Evolutionary conservation across 2,329 filamentous ascomycete species (phyloP), one percentile per base, ranked within the genome.

Genomic region (Metarhizium anisopliae): DNA sequence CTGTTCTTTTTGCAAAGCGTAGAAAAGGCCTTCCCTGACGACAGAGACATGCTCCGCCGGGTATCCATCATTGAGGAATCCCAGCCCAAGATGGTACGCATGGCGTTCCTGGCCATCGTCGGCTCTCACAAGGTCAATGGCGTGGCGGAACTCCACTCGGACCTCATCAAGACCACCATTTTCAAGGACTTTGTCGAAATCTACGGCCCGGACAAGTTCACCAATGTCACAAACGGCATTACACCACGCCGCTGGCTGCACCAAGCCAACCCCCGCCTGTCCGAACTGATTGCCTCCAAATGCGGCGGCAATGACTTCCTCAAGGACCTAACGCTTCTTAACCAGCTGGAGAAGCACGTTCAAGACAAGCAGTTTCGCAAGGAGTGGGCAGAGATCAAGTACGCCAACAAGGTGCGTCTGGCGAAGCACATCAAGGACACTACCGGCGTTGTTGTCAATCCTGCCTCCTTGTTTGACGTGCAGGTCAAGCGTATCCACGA

Each of bases 401-500:
- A 88, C 62, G 88, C 87, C 66, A 97, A 97, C 82, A 99, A 99
- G 75, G 84, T 95, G 58, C 86, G 89, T 52, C 82, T 99, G 55
- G 92, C 94, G 49, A 88, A 91, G 70, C 89, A 94, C 71, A 96
- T 99, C 75, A 90, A 94, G 76, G 79, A 83, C 35, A 85, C 86
- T 6, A 89, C 86, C 2, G 87, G 86, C 35, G 82, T 96, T 56
- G 84, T 80, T 4, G 90, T 99, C 69, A 94, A 96, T 70, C 93
- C 94, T 0, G 76, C 87, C 10, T 83, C 93, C 0, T 80, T 99
- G 18, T 99, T 99, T 64, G 94, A 99, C 68, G 89, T 99, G 11
- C 94, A 99, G 68, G 94, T 99, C 65, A 99, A 99, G 81, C 88
- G 94, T 67, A 99, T 99, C 63, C 94, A 99, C 72, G 94, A 99